Conservation (phyloP, 169 alveolate species). For the Plasmodium yoelii region DNA sequence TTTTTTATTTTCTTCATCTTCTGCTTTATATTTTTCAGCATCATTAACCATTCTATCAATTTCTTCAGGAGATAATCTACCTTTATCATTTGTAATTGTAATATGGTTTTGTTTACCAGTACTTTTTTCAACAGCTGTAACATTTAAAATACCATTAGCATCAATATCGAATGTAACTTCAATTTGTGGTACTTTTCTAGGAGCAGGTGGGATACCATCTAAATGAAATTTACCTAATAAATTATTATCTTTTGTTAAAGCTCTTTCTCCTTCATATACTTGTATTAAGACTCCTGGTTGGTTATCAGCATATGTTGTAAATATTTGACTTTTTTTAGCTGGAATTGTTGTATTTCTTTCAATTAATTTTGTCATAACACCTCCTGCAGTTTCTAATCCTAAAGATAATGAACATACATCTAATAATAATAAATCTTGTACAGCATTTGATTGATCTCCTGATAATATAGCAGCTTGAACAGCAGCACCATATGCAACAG, state of each 20-base stretch:
- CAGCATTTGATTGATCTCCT: conserved; percentile 93
- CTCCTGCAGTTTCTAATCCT: conserved; percentile 97
- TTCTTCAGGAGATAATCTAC: conserved; percentile 95
- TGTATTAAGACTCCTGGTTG: conserved; percentile 97
- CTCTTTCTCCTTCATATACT: conserved; percentile 98
- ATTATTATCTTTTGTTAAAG: conserved; percentile 97
- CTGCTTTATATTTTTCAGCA: conserved; percentile 96
- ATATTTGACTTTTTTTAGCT: conserved; percentile 94
- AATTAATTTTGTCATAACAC: conserved; percentile 94
- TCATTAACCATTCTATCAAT: conserved; percentile 97
- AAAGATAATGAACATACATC: conserved; percentile 95
- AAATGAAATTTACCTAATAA: conserved; percentile 96
- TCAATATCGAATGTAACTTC: conserved; percentile 98
- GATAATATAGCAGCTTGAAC: conserved; percentile 94
- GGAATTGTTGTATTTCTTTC: conserved; percentile 96
- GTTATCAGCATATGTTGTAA: conserved; percentile 96
- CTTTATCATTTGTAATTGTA: conserved; percentile 97
- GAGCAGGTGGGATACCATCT: conserved; percentile 98
- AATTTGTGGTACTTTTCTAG: conserved; percentile 99
- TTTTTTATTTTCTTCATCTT: conserved; percentile 93
- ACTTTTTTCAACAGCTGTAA: conserved; percentile 96
- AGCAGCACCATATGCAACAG: conserved; percentile 97
- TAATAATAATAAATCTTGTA: conserved; percentile 92
- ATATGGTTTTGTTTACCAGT: conserved; percentile 95
- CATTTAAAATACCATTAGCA: conserved; percentile 97